Evolutionary conservation across 1,284 basidiomycete species (phyloP).

Genomic region (Pholiota adiposa): DNA sequence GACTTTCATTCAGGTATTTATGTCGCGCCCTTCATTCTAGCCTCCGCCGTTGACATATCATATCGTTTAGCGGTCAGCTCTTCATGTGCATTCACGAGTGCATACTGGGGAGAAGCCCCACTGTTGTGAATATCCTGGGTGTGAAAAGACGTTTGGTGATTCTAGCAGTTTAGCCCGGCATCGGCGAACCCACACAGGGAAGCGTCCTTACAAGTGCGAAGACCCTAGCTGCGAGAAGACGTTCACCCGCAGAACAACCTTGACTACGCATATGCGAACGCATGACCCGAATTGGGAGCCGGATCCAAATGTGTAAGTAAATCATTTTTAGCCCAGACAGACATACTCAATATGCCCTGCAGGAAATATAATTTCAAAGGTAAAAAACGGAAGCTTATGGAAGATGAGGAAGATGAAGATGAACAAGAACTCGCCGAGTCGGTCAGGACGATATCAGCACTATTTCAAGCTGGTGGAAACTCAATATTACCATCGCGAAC

Average conservation of each 20-base stretch:
- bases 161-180: conserved; percentile 89
- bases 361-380: conserved; percentile 80
- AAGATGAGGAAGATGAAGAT: conserved; percentile 49
- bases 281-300: conserved; percentile 83
- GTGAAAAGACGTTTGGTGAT: conserved; percentile 84
- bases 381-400: conserved; percentile 60
- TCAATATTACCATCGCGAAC: conserved; percentile 28
- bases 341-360: conserved; percentile 5
- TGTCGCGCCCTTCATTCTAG: conserved; percentile 9
- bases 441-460: conserved; percentile 69
- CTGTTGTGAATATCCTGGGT: conserved; percentile 84
- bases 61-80: conserved; percentile 69
- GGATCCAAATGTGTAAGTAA: conserved; percentile 76
- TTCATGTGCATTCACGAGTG: conserved; percentile 85
- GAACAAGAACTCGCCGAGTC: conserved; percentile 65
- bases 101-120: conserved; percentile 92
- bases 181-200: conserved; percentile 85
- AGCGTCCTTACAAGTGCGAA: conserved; percentile 82
- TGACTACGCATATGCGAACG: conserved; percentile 82
- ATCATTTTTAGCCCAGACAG: not conserved
- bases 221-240: conserved; percentile 82
- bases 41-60: conserved; percentile 19
- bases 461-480: conserved; percentile 54
- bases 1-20: conserved; percentile 80
- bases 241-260: conserved; percentile 80